Percentiles rank a stretch among this genome's conserved stretches.
Evolutionary conservation across 2,329 filamentous ascomycete species (phyloP).

Genomic region (Alternaria sp.): DNA sequence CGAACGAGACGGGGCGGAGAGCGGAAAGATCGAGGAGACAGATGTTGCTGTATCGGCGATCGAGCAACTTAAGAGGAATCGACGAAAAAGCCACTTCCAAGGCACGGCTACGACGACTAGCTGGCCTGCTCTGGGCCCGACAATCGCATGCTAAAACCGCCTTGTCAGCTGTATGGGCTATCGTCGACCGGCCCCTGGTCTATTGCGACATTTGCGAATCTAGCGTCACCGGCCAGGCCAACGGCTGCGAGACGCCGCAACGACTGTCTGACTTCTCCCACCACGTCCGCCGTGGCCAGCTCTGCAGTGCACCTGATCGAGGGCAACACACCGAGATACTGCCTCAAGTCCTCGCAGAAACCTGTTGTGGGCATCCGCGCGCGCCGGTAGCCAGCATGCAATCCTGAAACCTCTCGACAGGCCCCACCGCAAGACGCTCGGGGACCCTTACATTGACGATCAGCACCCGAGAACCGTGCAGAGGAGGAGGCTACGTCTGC

Average conservation of each 20-base stretch:
- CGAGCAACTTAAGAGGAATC: constrained; percentile 13
- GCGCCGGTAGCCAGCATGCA: neutral
- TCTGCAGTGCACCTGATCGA: neutral
- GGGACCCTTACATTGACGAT: constrained; percentile 2
- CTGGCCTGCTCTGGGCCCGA: constrained; percentile 6
- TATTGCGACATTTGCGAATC: constrained; percentile 11
- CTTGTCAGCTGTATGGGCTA: constrained; percentile 11
- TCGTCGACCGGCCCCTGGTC: constrained; percentile 7
- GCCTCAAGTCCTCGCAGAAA: neutral
- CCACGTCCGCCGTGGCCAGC: neutral
- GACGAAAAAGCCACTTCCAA: constrained; percentile 7
- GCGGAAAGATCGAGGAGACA: neutral
- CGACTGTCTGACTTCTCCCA: neutral
- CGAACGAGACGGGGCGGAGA: constrained; percentile 2
- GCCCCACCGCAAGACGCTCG: neutral
- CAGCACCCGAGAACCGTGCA: neutral
- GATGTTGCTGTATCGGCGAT: constrained; percentile 8
- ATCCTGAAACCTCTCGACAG: neutral
- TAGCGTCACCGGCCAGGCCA: constrained; percentile 7
- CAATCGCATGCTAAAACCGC: constrained; percentile 8
- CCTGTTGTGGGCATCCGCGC: neutral
- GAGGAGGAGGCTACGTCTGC: neutral
- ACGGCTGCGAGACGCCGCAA: constrained; percentile 7
- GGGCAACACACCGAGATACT: neutral
- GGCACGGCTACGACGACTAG: constrained; percentile 8